phyloP scores from a whole-genome alignment of 495 filamentous ascomycete genomes.

The Aspergillus panamensis region DNA sequence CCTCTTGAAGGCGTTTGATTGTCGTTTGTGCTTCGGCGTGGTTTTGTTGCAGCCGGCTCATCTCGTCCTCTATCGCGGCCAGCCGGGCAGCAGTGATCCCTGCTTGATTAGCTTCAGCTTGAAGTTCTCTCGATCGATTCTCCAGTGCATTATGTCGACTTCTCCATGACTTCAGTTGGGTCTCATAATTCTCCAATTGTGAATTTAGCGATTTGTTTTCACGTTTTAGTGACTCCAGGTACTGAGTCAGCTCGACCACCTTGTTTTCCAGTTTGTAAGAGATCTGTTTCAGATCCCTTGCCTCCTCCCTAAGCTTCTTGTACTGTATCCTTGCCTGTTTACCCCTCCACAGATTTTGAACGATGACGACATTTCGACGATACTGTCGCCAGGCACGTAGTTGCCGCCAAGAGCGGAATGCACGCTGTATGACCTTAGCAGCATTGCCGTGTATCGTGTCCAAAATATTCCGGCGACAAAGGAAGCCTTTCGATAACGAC shows the following conservation, averaged over 20 bases:
- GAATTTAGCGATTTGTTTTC: slow-evolving; percentile 86
- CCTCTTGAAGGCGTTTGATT: slow-evolving; percentile 89
- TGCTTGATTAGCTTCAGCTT: slow-evolving; percentile 94
- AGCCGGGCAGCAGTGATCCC: slow-evolving; percentile 90
- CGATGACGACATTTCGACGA: slow-evolving; percentile 79
- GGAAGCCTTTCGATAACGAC: slow-evolving; percentile 84
- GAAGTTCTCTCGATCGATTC: slow-evolving; percentile 84
- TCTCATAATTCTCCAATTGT: slow-evolving; percentile 95
- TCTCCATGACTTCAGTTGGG: slow-evolving; percentile 92
- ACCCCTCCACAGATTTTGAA: slow-evolving; percentile 93
- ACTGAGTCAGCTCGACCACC: slow-evolving; percentile 96
- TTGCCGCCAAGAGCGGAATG: slow-evolving; percentile 77
- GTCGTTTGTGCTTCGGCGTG: slow-evolving; percentile 83
- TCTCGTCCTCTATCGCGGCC: slow-evolving; percentile 86
- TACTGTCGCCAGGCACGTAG: slow-evolving; percentile 83
- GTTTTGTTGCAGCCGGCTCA: slow-evolving; percentile 81
- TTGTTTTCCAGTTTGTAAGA: slow-evolving; percentile 99
- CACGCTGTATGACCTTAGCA: slow-evolving; percentile 82
- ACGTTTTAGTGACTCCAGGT: slow-evolving; percentile 81
- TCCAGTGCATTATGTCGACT: slow-evolving; percentile 89
- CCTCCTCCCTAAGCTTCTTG: slow-evolving; percentile 88
- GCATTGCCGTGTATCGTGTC: slow-evolving; percentile 93
- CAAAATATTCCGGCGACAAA: slow-evolving; percentile 83
- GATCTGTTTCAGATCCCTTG: slow-evolving; percentile 96
- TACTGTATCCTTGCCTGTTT: slow-evolving; percentile 76